Conservation (phyloP, 2,329 filamentous ascomycete species). For the Byssochlamys sp. region DNA sequence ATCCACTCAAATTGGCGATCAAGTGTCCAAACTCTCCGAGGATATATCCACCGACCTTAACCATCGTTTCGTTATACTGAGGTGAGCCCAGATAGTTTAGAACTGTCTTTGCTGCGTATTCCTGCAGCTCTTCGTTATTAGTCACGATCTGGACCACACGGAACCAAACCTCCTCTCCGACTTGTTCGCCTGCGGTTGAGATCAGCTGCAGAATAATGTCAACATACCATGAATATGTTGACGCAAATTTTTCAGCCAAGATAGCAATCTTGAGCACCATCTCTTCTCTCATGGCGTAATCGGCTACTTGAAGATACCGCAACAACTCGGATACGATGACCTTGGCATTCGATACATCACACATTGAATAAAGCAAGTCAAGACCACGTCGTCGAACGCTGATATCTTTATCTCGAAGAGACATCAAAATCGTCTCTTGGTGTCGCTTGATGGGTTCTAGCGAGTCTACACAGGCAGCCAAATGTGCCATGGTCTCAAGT, state of each 20-base stretch:
- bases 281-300: constrained; percentile 95
- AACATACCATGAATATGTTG: constrained; percentile 97
- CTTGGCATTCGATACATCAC: constrained; percentile 85
- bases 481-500: constrained; percentile 93
- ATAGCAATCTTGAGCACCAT: constrained; percentile 99
- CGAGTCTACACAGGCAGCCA: constrained; percentile 85
- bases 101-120: constrained; percentile 89
- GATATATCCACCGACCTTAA: constrained; percentile 95
- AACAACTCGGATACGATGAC: constrained; percentile 88
- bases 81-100: constrained; percentile 85
- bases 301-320: constrained; percentile 87
- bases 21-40: constrained; percentile 94
- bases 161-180: constrained; percentile 98
- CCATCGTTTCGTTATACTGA: constrained; percentile 89
- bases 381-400: constrained; percentile 91
- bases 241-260: constrained; percentile 94
- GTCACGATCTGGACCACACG: constrained; percentile 97
- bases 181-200: constrained; percentile 92
- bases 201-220: constrained; percentile 91
- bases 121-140: constrained; percentile 95
- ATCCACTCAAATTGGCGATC: constrained; percentile 81
- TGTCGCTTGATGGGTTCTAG: constrained; percentile 96
- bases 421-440: constrained; percentile 89
- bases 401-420: constrained; percentile 88
- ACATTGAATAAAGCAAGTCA: constrained; percentile 98